These are phyloP conservation scores for Chaetomiaceae sp. DNA, from an alignment of 2,329 filamentous ascomycete genomes.

Conservation along the genomic window DNA sequence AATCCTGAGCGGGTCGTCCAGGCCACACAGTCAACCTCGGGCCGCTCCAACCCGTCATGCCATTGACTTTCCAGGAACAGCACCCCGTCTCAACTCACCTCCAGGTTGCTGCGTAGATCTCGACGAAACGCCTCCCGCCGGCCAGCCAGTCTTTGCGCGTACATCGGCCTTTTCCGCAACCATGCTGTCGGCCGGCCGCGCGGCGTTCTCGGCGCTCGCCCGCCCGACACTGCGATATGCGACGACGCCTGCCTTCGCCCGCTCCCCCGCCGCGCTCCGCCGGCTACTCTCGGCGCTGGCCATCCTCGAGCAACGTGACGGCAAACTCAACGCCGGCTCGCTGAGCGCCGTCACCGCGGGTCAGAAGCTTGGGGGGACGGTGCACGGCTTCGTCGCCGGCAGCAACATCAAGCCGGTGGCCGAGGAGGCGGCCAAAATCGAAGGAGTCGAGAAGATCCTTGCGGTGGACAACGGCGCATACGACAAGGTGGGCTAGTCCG, in stretches of 20 bases:
- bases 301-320: constrained; percentile 86
- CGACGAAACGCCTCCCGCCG: neutral
- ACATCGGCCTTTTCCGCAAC: constrained; percentile 17
- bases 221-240: constrained; percentile 19
- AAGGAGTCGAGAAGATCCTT: constrained; percentile 87
- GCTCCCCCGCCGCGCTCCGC: constrained; percentile 48
- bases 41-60: constrained; percentile 27
- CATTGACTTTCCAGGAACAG: too few species aligned
- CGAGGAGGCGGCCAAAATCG: constrained; percentile 78
- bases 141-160: neutral
- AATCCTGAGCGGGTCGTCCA: constrained; percentile 2
- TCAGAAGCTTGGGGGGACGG: constrained; percentile 73
- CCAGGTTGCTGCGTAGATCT: neutral
- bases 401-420: constrained; percentile 68
- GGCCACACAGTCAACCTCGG: constrained; percentile 24
- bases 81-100: neutral
- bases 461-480: constrained; percentile 84
- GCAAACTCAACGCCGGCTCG: constrained; percentile 75
- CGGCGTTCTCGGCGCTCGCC: constrained; percentile 29
- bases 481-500: constrained; percentile 67
- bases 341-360: constrained; percentile 82
- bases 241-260: constrained; percentile 8
- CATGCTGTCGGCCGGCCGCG: constrained; percentile 26
- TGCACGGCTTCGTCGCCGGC: constrained; percentile 86
- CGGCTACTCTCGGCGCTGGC: constrained; percentile 82